Conservation (phyloP, 345 rosid species). For the Camelina laxa region DNA sequence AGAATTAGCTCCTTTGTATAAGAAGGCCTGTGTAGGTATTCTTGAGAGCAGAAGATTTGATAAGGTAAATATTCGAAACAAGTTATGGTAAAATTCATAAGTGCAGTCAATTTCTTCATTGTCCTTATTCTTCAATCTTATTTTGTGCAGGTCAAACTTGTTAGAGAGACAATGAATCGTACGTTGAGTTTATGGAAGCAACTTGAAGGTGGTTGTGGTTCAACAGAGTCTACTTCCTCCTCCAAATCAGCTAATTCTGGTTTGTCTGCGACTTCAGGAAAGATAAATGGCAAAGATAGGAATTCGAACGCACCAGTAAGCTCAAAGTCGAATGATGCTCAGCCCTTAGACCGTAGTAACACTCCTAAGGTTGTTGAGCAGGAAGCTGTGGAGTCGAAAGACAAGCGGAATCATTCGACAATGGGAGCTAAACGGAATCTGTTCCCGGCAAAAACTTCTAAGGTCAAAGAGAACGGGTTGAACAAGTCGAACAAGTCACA, state of each 20-base stretch:
- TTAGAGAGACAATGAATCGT: conserved; percentile 87
- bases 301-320: conserved; percentile 33
- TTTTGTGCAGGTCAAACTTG: conserved; percentile 68
- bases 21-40: conserved; percentile 53
- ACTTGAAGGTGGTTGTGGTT: conserved; percentile 53
- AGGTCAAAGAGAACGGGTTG: conserved; percentile 50
- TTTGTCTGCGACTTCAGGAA: conserved; percentile 8
- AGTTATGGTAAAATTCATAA: background rate
- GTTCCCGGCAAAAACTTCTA: conserved; percentile 37
- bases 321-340: conserved; percentile 23
- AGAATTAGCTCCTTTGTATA: conserved; percentile 61
- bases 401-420: conserved; percentile 38
- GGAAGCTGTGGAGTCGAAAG: conserved; percentile 41
- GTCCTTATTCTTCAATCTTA: conserved; percentile 6
- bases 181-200: conserved; percentile 79
- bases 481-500: conserved; percentile 53
- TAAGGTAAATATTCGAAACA: conserved; percentile 45
- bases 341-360: background rate
- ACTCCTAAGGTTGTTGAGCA: conserved; percentile 23
- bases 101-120: background rate
- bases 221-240: conserved; percentile 48
- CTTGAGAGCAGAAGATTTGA: conserved; percentile 78
- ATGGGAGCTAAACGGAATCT: conserved; percentile 55
- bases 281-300: conserved; percentile 46
- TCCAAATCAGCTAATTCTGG: conserved; percentile 44